These are phyloP conservation scores for Apiotrichum mycotoxinovorans DNA, from an alignment of 1,284 basidiomycete genomes.

Conservation along the genomic window DNA sequence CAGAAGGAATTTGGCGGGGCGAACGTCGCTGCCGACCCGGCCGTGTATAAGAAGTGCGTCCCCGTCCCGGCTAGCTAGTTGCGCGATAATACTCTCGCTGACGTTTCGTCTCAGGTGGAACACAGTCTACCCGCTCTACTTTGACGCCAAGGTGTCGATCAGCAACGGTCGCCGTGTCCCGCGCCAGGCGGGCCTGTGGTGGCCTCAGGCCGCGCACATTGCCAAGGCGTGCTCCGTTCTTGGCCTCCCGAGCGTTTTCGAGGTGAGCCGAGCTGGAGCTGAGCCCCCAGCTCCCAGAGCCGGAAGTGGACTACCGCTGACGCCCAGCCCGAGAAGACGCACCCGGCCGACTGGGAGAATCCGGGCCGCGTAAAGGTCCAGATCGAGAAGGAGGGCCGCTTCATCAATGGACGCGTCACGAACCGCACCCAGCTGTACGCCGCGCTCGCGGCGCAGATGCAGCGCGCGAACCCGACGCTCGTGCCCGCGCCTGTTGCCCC, in stretches of 20 bases:
- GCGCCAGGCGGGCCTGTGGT: constrained; percentile 79
- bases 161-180: constrained; percentile 77
- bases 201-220: constrained; percentile 88
- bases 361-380: constrained; percentile 88
- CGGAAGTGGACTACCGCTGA: too few species aligned
- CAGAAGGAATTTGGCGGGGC: constrained; percentile 42
- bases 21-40: constrained; percentile 36
- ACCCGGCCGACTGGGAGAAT: constrained; percentile 96
- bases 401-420: constrained; percentile 67
- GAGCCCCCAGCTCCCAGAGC: too few species aligned
- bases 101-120: constrained; percentile 69
- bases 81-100: too few species aligned
- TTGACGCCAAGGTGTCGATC: constrained; percentile 89
- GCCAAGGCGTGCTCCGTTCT: constrained; percentile 74
- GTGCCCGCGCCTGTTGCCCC: constrained; percentile 35
- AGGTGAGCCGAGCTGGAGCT: too few species aligned
- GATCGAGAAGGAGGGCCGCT: constrained; percentile 74
- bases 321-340: constrained; percentile 63
- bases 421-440: constrained; percentile 81
- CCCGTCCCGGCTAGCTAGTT: too few species aligned
- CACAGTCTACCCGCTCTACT: constrained; percentile 92
- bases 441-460: constrained; percentile 70
- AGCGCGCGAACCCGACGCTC: constrained; percentile 66
- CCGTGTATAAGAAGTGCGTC: constrained; percentile 47
- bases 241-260: constrained; percentile 75